phyloP scores from a whole-genome alignment of 140 eudicot species.

The Oenanthe javanica region DNA sequence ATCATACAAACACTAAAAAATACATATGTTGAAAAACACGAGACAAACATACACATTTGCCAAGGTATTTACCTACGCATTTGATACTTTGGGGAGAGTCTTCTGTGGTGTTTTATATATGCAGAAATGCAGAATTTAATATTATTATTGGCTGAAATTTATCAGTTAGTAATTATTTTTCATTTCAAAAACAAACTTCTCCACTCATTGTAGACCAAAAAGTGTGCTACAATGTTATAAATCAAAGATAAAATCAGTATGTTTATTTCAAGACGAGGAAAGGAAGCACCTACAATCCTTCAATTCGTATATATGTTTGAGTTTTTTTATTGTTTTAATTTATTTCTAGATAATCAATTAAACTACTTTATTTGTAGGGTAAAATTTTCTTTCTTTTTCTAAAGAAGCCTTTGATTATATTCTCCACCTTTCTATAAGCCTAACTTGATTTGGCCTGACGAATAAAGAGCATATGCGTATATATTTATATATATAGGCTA shows the following conservation, averaged over 20 bases:
- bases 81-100: no score
- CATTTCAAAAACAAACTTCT: no score
- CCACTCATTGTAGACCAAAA: no score
- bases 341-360: no score
- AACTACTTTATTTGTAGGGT: slow-evolving; percentile 7
- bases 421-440: slow-evolving; percentile 8
- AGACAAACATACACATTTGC: background rate
- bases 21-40: background rate
- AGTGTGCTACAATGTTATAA: no score
- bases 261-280: no score
- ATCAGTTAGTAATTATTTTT: no score
- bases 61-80: no score
- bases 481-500: background rate
- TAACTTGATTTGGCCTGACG: background rate
- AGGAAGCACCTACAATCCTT: background rate
- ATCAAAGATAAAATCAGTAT: no score
- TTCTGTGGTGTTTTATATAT: no score
- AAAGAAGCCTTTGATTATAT: slow-evolving; percentile 6
- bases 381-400: background rate
- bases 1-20: background rate
- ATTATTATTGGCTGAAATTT: no score
- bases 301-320: background rate
- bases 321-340: background rate
- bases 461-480: background rate
- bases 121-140: no score